Evolutionary conservation across 139 green algal genomes (phyloP), one percentile per base, ranked within the genome.

Genomic region (Dunaliella sp.): DNA sequence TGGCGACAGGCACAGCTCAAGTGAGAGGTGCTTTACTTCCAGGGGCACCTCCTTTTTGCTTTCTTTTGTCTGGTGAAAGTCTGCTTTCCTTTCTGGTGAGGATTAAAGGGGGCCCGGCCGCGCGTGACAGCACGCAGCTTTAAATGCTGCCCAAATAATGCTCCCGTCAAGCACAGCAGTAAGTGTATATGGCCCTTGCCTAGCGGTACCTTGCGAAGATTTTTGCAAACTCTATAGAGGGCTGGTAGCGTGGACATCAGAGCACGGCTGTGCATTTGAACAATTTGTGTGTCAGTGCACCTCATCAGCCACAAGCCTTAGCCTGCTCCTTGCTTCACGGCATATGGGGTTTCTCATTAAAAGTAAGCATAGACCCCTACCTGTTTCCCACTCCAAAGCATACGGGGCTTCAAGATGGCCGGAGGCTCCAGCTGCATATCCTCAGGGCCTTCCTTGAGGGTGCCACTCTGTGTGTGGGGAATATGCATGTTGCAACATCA

Each of bases 361-460:
- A n/a, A n/a, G n/a, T n/a, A n/a, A n/a, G n/a, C n/a, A n/a, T n/a
- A n/a, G n/a, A n/a, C n/a, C n/a, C n/a, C 32, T 48, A 91, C 88
- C 93, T 99, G 96, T 93, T 99, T 99, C 48, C 97, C 97, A 0
- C 95, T 98, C 96, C 96, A 99, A 57, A 98, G 88, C 36, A 75
- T 77, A 1, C 83, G 83, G 24, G 97, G 97, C 86, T 97, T 97
- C 1, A 96, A 57, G 30, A 99, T 85, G 26, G 95, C 89, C 0
- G 97, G 97, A 24, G 90, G 86, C 28, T 94, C 92, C 35, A 98
- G 86, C 36, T 88, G 77, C 7, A 97, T 86, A 36, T 88, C 31
- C 36, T 83, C 65, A 72, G 35, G 77, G 3, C 32, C 35, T 1
- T 77, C 59, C 36, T 1, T 12, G 7, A 57, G 37, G 36, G 82